Conservation (phyloP, 306 rosid species). For the Cucumis cinereus region DNA sequence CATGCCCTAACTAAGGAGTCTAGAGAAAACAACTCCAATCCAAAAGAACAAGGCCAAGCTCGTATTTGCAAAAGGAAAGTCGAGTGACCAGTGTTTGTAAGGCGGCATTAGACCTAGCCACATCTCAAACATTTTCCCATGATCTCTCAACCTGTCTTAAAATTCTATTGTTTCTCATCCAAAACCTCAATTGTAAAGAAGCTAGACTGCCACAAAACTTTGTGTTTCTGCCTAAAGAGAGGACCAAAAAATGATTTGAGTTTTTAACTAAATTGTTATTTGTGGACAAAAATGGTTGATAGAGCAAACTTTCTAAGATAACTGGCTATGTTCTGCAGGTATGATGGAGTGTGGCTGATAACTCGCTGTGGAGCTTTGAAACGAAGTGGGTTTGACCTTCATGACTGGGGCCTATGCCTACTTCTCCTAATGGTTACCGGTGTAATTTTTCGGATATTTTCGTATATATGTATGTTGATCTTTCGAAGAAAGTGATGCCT, state of each 20-base stretch:
- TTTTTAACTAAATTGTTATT: neutral
- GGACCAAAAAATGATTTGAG: neutral
- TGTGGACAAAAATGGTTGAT: neutral
- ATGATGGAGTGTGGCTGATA: conserved; percentile 88
- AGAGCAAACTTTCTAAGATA: neutral
- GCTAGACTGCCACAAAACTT: neutral
- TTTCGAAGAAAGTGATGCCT: conserved; percentile 52
- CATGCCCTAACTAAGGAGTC: too few species aligned
- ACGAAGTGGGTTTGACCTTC: conserved; percentile 51
- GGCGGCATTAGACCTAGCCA: too few species aligned
- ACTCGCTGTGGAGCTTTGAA: conserved; percentile 59
- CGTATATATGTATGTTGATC: conserved; percentile 54
- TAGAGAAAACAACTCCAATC: too few species aligned
- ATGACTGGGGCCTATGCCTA: conserved; percentile 64
- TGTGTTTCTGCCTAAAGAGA: neutral
- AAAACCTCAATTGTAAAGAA: too few species aligned
- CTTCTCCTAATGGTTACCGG: conserved; percentile 50
- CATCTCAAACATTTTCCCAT: too few species aligned
- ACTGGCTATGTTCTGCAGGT: conserved; percentile 34
- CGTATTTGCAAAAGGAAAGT: too few species aligned
- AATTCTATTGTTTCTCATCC: too few species aligned
- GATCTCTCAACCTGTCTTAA: too few species aligned
- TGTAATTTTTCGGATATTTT: conserved; percentile 33
- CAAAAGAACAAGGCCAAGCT: too few species aligned
- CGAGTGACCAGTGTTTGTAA: too few species aligned